phyloP scores from a whole-genome alignment of 2,329 filamentous ascomycete species.

The Taxawa tesnikishii region DNA sequence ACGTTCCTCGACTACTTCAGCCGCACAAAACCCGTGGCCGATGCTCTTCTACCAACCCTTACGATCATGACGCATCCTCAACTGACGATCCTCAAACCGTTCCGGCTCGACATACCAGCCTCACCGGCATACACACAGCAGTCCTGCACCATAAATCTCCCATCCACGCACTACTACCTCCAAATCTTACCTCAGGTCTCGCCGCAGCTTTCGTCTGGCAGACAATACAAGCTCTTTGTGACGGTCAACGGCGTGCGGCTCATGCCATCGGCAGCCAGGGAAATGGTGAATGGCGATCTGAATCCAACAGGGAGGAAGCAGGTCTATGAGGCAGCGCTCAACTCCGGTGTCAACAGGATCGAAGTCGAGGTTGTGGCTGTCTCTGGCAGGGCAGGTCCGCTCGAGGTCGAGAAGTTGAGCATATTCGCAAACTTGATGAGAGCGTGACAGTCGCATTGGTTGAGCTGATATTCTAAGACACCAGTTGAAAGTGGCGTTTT shows the following conservation, averaged over 20 bases:
- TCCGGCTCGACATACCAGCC: slow-evolving; percentile 52
- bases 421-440: slow-evolving; percentile 60
- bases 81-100: slow-evolving; percentile 45
- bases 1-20: slow-evolving; percentile 16
- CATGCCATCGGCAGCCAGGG: slow-evolving; percentile 36
- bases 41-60: slow-evolving; percentile 57
- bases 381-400: slow-evolving; percentile 30
- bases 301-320: slow-evolving; percentile 37
- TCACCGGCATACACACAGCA: slow-evolving; percentile 56
- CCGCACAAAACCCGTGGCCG: slow-evolving; percentile 25
- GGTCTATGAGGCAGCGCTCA: slow-evolving; percentile 63
- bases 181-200: slow-evolving; percentile 58
- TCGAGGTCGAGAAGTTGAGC: slow-evolving; percentile 68
- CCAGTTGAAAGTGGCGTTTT: no score
- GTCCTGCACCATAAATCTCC: slow-evolving; percentile 59
- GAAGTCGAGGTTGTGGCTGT: slow-evolving; percentile 68
- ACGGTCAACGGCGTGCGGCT: slow-evolving; percentile 53
- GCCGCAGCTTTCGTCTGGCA: slow-evolving; percentile 42
- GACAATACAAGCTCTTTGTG: slow-evolving; percentile 68
- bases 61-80: slow-evolving; percentile 56
- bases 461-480: no score
- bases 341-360: slow-evolving; percentile 62
- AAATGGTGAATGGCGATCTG: slow-evolving; percentile 9
- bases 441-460: slow-evolving; percentile 19
- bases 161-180: slow-evolving; percentile 54